Evolutionary conservation across 257 asterid genomes (phyloP), one percentile per base, ranked within the genome.

Genomic region (Gentiana macrophylla): DNA sequence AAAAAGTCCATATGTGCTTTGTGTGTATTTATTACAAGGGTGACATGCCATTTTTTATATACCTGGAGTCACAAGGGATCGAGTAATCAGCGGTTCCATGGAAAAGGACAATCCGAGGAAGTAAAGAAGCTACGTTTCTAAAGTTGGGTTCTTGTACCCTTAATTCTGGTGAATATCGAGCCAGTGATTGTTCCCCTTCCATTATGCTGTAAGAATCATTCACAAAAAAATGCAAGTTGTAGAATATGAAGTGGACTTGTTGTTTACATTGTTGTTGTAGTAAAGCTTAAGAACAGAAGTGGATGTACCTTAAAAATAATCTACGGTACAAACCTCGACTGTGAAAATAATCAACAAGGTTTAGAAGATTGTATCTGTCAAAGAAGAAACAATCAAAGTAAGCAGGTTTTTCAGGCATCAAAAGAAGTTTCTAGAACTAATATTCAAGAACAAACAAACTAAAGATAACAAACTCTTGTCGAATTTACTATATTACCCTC

Each of bases 11-110:
- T 24, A 24, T 24, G 24, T 24, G 24, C 24, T 24, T 24, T 24
- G 24, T 24, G 24, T 24, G 24, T 24, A 24, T 24, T 0, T 24
- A 24, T n/a, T 46, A 46, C 8, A 50, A 49, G 56, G 12, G 7
- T 4, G 46, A 8, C 37, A 1, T 5, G 55, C 51, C 49, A 0
- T 24, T 24, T 24, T 24, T 24, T 49, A 11, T 60, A 7, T 49
- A 91, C 98, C 98, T 91, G 77, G 92, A 58, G 61, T 74, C 89
- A 12, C 78, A 82, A 43, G 98, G 96, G 61, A 91, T 86, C 51
- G 98, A 86, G 76, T 91, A 86, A 74, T 91, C 98, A 32, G 81
- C 95, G 41, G 87, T 82, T 32, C 98, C 98, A 65, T 91, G 98
- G 76, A 86, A 91, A 69, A 91, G 98, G 58, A 74, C 62, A 44